Percentiles rank a stretch among this genome's conserved stretches.
phyloP scores from a whole-genome alignment of 176 grass and related monocot genomes.

The Zoysia pacifica region DNA sequence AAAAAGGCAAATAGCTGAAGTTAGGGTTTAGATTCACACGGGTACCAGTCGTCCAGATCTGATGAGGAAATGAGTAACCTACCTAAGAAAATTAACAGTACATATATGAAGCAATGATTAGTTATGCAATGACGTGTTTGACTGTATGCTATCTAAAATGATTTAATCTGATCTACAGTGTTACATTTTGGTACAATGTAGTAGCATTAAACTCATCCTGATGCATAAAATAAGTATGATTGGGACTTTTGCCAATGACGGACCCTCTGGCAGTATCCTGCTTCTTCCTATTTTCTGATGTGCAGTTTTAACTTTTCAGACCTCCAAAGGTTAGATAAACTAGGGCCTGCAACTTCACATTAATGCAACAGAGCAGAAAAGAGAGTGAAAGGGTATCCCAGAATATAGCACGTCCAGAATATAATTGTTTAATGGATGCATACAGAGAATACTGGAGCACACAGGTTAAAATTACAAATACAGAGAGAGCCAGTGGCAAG shows the following conservation, averaged over 20 bases:
- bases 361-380: neutral
- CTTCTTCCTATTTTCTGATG: neutral
- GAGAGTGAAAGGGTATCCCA: conserved; percentile 4
- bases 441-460: neutral
- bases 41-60: neutral
- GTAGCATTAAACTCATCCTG: neutral
- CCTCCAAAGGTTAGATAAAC: conserved; percentile 2
- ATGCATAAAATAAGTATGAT: neutral
- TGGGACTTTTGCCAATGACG: neutral
- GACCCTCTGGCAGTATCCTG: neutral
- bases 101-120: neutral
- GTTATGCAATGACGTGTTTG: neutral
- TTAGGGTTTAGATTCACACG: conserved; percentile 10
- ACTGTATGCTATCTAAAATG: neutral
- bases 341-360: conserved; percentile 4
- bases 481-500: neutral
- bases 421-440: neutral
- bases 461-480: neutral
- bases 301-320: neutral
- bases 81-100: neutral
- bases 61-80: conserved; percentile 13
- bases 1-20: neutral
- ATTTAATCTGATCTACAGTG: neutral
- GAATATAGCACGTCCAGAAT: neutral
- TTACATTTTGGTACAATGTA: neutral